Conservation (phyloP, 2,329 filamentous ascomycete genomes). For the Colletotrichum graminicola region DNA sequence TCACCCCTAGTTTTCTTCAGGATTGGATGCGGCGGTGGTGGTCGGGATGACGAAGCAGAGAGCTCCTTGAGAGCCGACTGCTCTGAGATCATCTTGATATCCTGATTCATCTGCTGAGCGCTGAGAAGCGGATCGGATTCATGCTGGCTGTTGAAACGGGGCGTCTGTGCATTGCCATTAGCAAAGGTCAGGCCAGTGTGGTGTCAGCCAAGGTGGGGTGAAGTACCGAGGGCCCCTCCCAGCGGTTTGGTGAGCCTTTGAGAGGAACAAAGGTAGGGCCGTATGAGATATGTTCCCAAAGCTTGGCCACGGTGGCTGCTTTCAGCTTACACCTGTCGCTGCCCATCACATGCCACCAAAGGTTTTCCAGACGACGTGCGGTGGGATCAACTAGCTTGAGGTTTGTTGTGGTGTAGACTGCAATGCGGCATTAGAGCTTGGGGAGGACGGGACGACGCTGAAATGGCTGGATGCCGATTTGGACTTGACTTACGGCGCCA, state of each 20-base stretch:
- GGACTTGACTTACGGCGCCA: conserved; percentile 41
- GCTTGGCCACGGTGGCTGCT: conserved; percentile 64
- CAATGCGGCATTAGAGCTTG: conserved; percentile 9
- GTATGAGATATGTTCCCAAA: conserved; percentile 70
- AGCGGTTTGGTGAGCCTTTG: conserved; percentile 64
- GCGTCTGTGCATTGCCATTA: conserved; percentile 39
- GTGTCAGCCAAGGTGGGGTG: conserved; percentile 22
- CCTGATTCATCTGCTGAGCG: conserved; percentile 34
- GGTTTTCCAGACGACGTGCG: conserved; percentile 71
- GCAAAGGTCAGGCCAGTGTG: conserved; percentile 17
- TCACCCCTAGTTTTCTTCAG: conserved; percentile 70
- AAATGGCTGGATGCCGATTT: background rate
- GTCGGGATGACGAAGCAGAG: conserved; percentile 59
- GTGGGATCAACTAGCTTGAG: conserved; percentile 72
- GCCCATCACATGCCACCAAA: conserved; percentile 76
- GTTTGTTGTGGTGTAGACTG: conserved; percentile 72
- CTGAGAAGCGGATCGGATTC: conserved; percentile 37
- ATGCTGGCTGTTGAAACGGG: conserved; percentile 41
- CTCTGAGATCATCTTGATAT: conserved; percentile 39
- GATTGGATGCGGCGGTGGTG: conserved; percentile 67
- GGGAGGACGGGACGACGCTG: background rate
- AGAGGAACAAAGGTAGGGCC: conserved; percentile 70
- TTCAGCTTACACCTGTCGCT: conserved; percentile 67
- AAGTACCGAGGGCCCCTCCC: conserved; percentile 63
- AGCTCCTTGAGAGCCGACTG: conserved; percentile 46